Evolutionary conservation across 257 asterid genomes (phyloP).

Genomic region (Solanum arcanum): DNA sequence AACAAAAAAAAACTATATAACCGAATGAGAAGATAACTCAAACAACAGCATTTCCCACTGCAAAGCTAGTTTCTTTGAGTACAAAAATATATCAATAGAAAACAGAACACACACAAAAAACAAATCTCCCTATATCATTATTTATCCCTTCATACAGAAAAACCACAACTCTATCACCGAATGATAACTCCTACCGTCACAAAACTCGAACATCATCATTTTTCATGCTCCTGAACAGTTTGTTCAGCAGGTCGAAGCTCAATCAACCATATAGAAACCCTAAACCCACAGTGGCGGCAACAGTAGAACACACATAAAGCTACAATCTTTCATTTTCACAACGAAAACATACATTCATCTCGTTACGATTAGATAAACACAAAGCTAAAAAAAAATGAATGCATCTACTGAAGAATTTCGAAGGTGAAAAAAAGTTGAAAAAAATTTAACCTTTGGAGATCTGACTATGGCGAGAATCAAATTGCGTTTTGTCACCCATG

Average conservation of each 20-base stretch:
- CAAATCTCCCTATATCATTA: background rate
- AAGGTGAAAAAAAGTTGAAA: background rate
- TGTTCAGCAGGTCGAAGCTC: background rate
- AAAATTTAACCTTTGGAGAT: slow-evolving; percentile 33
- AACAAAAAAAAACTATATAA: background rate
- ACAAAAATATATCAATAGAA: background rate
- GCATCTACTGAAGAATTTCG: background rate
- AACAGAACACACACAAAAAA: background rate
- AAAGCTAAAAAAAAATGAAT: background rate
- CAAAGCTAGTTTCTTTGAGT: background rate
- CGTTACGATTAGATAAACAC: background rate
- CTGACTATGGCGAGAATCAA: slow-evolving; percentile 45
- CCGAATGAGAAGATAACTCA: background rate
- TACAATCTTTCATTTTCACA: slow-evolving; percentile 22
- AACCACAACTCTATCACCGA: background rate
- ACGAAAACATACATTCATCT: background rate
- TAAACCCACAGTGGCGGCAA: slow-evolving; percentile 24
- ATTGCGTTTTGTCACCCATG: slow-evolving; percentile 49
- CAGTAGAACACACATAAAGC: background rate
- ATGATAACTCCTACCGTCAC: background rate
- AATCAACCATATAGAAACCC: slow-evolving; percentile 21
- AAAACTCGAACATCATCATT: background rate
- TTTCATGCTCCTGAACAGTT: background rate
- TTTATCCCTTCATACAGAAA: background rate
- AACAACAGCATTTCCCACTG: background rate